These are phyloP conservation scores for Acanthamoeba healyi DNA, from an alignment of 208 protist genomes.

Conservation along the genomic window DNA sequence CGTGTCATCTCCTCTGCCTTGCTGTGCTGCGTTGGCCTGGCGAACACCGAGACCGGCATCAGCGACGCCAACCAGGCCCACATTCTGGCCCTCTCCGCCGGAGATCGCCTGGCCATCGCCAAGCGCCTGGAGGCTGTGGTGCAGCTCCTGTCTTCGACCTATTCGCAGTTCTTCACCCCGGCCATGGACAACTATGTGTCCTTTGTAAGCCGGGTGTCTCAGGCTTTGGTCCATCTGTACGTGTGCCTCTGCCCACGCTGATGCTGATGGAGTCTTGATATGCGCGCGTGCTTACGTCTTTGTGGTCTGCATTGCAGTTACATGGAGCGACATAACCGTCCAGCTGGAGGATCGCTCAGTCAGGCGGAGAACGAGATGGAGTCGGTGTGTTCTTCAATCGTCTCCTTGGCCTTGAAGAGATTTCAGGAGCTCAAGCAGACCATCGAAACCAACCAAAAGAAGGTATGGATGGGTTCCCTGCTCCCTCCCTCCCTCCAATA, in stretches of 20 bases:
- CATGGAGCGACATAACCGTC: neutral
- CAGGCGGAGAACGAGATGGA: conserved; percentile 21
- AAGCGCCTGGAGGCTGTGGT: conserved; percentile 1
- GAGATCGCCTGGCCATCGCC: neutral
- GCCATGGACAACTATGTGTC: conserved; percentile 34
- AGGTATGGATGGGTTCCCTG: neutral
- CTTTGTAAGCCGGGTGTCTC: neutral
- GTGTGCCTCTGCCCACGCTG: neutral
- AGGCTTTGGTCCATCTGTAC: conserved; percentile 39
- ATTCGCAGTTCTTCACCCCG: neutral
- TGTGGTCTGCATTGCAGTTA: neutral
- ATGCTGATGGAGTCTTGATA: neutral
- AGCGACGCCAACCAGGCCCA: neutral
- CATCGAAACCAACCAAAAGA: conserved; percentile 41
- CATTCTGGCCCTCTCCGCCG: neutral
- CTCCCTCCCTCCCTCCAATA: neutral
- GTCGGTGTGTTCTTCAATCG: neutral
- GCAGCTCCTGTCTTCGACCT: conserved; percentile 15
- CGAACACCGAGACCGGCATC: neutral
- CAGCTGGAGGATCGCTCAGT: neutral
- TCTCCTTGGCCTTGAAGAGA: neutral
- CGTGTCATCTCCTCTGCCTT: conserved; percentile 31
- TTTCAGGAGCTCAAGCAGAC: neutral
- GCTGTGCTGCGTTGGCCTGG: conserved; percentile 2
- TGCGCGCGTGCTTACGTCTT: neutral